phyloP scores from a whole-genome alignment of 257 asterid genomes.

The Solanum pinnatisectum region DNA sequence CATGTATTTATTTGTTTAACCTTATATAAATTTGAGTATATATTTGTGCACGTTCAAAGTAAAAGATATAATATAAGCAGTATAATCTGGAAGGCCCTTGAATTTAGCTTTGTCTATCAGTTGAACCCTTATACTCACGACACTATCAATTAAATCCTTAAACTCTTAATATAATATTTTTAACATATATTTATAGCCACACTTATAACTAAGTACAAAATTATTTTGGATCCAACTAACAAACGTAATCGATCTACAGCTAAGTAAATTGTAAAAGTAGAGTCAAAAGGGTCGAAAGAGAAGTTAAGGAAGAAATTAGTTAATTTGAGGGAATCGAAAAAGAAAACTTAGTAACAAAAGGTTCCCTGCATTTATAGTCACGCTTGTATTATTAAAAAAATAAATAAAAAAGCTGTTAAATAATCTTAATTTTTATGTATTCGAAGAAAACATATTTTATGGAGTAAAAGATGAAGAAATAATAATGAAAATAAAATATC shows the following conservation, averaged over 20 bases:
- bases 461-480: neutral
- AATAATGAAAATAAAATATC: neutral
- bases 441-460: neutral
- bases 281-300: neutral
- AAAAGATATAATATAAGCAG: neutral
- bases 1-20: too few species aligned
- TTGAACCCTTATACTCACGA: too few species aligned
- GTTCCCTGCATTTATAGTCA: slow-evolving; percentile 69
- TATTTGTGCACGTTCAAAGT: too few species aligned
- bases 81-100: too few species aligned
- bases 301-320: slow-evolving; percentile 5
- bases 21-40: too few species aligned
- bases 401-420: slow-evolving; percentile 29
- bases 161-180: too few species aligned
- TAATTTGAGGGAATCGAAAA: slow-evolving; percentile 6
- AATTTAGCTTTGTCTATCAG: too few species aligned
- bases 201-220: too few species aligned
- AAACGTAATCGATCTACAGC: too few species aligned
- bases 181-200: too few species aligned
- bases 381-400: slow-evolving; percentile 46
- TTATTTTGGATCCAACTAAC: too few species aligned
- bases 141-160: too few species aligned
- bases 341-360: slow-evolving; percentile 40
- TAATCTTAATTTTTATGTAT: neutral
- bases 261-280: neutral